Base-by-base conservation (phyloP, 1,139 yeast species). In the Scheffersomyces parashehatae region DNA sequence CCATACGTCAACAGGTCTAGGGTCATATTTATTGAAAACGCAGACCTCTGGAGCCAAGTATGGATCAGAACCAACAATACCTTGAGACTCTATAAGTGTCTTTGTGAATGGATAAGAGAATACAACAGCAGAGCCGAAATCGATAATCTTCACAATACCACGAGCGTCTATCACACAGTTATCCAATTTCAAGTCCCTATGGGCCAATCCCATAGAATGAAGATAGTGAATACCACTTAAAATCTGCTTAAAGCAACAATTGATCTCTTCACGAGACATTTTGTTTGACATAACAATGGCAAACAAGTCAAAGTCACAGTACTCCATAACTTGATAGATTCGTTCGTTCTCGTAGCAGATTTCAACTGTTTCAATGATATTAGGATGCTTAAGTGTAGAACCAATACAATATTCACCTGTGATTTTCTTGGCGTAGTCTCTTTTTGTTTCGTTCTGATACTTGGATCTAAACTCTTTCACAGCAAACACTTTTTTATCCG, bases 321-420 rank as follows among this genome's bases (percentile, higher is more conserved):
- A 91, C 63, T 91, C 98, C 96, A 91, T 88, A 29, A 91, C 91
- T 69, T 90, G 97, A 51, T 84, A 79, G 50, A 89, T 88, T 46
- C 91, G 82, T 51, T 88, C 93, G 58, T 87, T 84, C 60, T 91
- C 98, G 62, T 88, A 88, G 44, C 93, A 84, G 46, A 91, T 89
- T 65, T 91, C 98, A 50, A 90, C 82, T 3, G 97, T 91, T 63
- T 88, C 90, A 52, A 91, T 86, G 53, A 91, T 86, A 64, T 91
- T 90, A 44, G 96, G 91, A 67, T 90, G 95, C 61, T 87, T 87
- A 48, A 91, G 74, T 3, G 97, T 88, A 10, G 91, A 82, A 4
- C 98, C 98, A 57, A 91, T 88, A 71, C 97, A 90, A 65, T 89
- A 91, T 67, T 91, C 98, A 20, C 96, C 96, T 1, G 97, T 90